Base-by-base conservation (phyloP, 495 filamentous ascomycete genomes). In the Penicillium riverlandense region DNA sequence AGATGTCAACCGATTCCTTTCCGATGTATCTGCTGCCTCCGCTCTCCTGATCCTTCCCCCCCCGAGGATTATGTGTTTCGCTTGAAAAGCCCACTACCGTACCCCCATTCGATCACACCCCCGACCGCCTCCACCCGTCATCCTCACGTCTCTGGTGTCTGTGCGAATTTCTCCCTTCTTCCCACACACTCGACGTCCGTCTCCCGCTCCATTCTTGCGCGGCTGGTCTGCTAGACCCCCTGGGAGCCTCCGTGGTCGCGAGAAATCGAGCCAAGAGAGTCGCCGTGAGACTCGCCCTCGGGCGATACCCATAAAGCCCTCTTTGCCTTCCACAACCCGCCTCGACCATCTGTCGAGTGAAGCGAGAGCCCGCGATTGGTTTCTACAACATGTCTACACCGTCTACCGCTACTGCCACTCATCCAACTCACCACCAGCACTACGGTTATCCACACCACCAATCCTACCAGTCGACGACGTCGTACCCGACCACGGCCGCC, bases 391-490 rank as follows among this genome's bases (percentile, higher is more conserved):
- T 94, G 88, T 91, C 88, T 70, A 89, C 86, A 12, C 87, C 87
- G 37, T 90, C 86, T 38, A 88, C 84, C 38, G 85, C 83, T 37
- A 87, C 84, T 48, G 83, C 85, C 50, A 87, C 85, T 51, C 75
- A 85, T 59, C 77, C 80, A 50, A 78, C 78, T 52, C 84, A 84
- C 53, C 84, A 84, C 55, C 81, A 80, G 50, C 76, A 76, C 55
- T 85, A 84, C 66, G 71, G 75, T 47, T 78, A 83, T 55, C 78
- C 83, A 57, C 83, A 85, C 65, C 83, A 85, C 49, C 79, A 75
- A 50, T 50, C 67, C 47, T 85, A 81, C 59, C 75, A 75, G 44
- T 62, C 76, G 39, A 72, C 58, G 53, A 43, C 76, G 28, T 60
- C 71, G 13, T 80, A 77, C 61, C 75, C 81, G 50, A 55, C 76